Conservation (phyloP, 208 protist species). For the Lotmaria passim region DNA sequence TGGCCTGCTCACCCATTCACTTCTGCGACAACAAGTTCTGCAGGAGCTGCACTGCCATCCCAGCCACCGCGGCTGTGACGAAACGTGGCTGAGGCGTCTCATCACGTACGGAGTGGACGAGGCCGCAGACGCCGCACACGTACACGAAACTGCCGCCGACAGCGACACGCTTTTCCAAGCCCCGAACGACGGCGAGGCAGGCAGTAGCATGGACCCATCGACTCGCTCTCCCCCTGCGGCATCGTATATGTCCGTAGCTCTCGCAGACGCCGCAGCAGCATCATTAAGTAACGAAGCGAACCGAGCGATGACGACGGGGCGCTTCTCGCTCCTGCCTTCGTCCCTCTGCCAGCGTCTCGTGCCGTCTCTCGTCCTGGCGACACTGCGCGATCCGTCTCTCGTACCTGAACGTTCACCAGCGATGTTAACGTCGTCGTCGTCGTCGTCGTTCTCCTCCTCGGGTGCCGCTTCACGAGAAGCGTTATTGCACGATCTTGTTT, state of each 20-base stretch:
- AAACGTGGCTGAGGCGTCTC: slow-evolving; percentile 3
- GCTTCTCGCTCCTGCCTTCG: not conserved
- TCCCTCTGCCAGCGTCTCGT: slow-evolving; percentile 13
- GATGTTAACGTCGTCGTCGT: not conserved
- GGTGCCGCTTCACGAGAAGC: slow-evolving; percentile 8
- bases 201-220: too few species aligned
- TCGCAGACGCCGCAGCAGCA: not conserved
- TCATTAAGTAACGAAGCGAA: not conserved
- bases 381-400: slow-evolving; percentile 24
- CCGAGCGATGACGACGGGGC: not conserved
- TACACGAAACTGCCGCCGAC: not conserved
- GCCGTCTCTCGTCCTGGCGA: slow-evolving; percentile 15
- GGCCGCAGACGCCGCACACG: not conserved
- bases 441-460: not conserved
- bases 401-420: not conserved
- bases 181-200: too few species aligned
- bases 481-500: slow-evolving; percentile 13
- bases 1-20: slow-evolving; percentile 15
- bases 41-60: not conserved
- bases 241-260: not conserved
- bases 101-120: slow-evolving; percentile 5
- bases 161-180: not conserved
- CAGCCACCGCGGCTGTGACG: not conserved
- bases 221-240: not conserved
- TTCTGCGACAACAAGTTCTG: slow-evolving; percentile 17